phyloP scores from a whole-genome alignment of 2,329 filamentous ascomycete species.

The Pyricularia pennisetigena region DNA sequence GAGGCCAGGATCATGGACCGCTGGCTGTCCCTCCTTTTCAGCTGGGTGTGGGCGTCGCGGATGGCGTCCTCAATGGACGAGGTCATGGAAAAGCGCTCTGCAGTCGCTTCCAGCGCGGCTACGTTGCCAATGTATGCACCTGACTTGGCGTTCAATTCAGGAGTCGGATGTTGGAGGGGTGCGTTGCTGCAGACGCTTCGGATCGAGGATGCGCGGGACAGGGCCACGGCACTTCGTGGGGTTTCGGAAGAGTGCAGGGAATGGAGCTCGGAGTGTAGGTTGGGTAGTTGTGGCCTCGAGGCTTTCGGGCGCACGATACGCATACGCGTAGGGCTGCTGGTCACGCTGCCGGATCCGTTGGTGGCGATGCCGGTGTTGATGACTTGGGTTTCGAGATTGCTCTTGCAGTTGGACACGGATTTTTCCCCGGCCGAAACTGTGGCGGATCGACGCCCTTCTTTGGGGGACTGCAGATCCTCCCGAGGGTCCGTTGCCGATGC shows the following conservation, averaged over 20 bases:
- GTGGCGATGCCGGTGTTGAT: neutral
- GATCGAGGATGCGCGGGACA: constrained; percentile 5
- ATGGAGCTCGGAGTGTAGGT: neutral
- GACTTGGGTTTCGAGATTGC: neutral
- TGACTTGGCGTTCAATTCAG: constrained; percentile 51
- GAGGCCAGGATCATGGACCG: constrained; percentile 51
- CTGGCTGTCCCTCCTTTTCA: constrained; percentile 60
- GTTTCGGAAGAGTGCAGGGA: neutral
- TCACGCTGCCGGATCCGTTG: neutral
- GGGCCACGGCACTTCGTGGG: neutral
- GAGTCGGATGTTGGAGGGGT: constrained; percentile 46
- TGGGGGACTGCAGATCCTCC: neutral
- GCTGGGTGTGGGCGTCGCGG: constrained; percentile 58
- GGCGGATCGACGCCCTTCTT: neutral
- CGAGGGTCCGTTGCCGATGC: neutral
- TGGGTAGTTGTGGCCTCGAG: neutral
- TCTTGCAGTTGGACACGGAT: neutral
- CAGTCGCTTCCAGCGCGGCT: constrained; percentile 63
- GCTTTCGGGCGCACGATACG: constrained; percentile 1
- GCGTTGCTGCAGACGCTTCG: constrained; percentile 6
- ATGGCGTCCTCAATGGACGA: constrained; percentile 74
- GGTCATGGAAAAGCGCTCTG: constrained; percentile 63
- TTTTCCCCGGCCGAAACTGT: neutral
- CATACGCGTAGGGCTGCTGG: neutral
- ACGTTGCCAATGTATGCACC: constrained; percentile 58